Evolutionary conservation across 805 yeast species (phyloP), one percentile per base, ranked within the genome.

Genomic region (Ascoidea rubescens): DNA sequence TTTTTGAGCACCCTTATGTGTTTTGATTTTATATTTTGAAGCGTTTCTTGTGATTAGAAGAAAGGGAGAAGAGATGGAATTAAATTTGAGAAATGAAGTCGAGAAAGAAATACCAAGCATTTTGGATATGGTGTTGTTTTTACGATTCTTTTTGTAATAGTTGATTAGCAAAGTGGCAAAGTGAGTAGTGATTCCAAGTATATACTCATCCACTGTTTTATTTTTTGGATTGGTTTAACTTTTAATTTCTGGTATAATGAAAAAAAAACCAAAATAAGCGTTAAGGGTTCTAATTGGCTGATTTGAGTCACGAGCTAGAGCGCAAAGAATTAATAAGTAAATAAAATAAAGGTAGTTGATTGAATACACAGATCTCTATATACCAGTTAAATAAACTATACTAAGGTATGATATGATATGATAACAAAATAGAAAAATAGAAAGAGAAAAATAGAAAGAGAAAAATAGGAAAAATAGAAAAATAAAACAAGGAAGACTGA

Each of bases 1-100:
- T 64, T 85, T 87, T 49, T 89, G 89, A 5, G 95, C 83, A 31
- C 95, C 87, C 63, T 87, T 82, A 64, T 87, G 93, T 2, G 96
- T 81, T 66, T 88, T 85, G 75, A 82, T 79, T 44, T 21, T 21
- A 3, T 21, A 21, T 21, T 21, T 21, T 21, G 28, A 21, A 21
- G 28, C 28, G 28, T 21, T 21, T 21, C 28, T 21, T 21, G 28
- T 21, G 28, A 21, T 21, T 21, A 21, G 2, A 21, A 21, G 28
- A 21, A 21, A 21, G 28, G 28, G 28, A 21, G 28, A 21, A 21
- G 28, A 21, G 28, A 21, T 21, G 28, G 28, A 21, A 21, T 21
- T 21, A 21, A 21, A 21, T 21, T 31, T 43, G 6, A n/a, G 10
- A 10, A 48, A n/a, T 42, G 44, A 31, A 10, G n/a, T 31, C 12